Evolutionary conservation across 2,329 filamentous ascomycete species (phyloP).

Genomic region (Monosporascus sp.): DNA sequence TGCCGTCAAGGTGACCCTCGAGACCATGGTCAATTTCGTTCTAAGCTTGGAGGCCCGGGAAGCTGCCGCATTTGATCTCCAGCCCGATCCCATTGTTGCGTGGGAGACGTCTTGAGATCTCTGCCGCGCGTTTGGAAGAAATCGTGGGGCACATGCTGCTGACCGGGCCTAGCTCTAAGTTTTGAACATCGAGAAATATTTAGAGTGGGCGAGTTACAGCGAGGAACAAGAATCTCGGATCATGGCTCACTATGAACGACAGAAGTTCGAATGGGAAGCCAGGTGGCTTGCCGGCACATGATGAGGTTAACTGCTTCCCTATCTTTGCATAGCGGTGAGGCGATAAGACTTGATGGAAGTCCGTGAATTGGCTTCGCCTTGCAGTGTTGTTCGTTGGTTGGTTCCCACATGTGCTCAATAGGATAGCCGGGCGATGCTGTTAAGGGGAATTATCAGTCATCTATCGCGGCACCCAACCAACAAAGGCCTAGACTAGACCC

Average conservation of each 20-base stretch:
- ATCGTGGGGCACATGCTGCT: not conserved
- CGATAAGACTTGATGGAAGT: too few relatives aligned
- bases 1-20: not conserved
- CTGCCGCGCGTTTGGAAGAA: not conserved
- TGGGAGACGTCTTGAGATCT: not conserved
- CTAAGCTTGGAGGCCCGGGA: not conserved
- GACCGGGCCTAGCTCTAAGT: constrained; percentile 2
- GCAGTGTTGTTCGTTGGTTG: too few relatives aligned
- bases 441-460: too few relatives aligned
- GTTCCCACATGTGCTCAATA: too few relatives aligned
- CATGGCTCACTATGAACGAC: not conserved
- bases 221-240: not conserved
- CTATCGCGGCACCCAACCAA: too few relatives aligned
- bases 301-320: too few relatives aligned
- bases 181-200: not conserved
- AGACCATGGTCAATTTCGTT: not conserved
- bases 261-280: not conserved
- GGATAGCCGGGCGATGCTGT: too few relatives aligned
- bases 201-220: not conserved
- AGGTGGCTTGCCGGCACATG: not conserved
- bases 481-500: too few relatives aligned
- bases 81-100: not conserved
- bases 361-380: too few relatives aligned
- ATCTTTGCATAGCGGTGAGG: too few relatives aligned
- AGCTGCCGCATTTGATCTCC: constrained; percentile 1